A percentile compares a stretch with the other conserved stretches of the same genome.
phyloP scores from a whole-genome alignment of 2,329 filamentous ascomycete genomes.

The Clarireedia monteithiana region DNA sequence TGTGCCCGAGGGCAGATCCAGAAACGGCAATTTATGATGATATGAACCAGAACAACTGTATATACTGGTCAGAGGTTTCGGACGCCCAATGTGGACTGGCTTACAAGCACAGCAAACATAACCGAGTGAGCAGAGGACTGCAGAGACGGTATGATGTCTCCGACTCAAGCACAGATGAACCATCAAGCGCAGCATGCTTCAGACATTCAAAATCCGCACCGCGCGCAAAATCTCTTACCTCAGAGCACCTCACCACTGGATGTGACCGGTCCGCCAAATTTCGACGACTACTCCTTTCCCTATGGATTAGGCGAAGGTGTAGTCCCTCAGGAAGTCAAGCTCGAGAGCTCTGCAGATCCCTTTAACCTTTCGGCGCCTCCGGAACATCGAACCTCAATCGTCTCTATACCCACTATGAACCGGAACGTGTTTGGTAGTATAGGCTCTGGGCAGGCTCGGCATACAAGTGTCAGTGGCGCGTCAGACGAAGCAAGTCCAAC shows the following conservation, averaged over 20 bases:
- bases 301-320: conserved; percentile 38
- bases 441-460: conserved; percentile 12
- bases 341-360: conserved; percentile 20
- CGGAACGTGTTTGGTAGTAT: conserved; percentile 20
- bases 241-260: conserved; percentile 18
- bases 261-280: conserved; percentile 29
- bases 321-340: conserved; percentile 25
- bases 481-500: conserved; percentile 29
- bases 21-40: not conserved
- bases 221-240: conserved; percentile 1
- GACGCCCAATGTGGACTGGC: not conserved
- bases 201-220: not conserved
- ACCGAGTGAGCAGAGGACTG: not conserved
- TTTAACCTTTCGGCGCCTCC: conserved; percentile 18
- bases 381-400: conserved; percentile 20
- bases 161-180: not conserved
- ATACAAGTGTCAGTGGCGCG: conserved; percentile 23
- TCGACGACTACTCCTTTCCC: conserved; percentile 46
- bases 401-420: conserved; percentile 17
- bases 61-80: not conserved
- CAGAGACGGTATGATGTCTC: conserved; percentile 1
- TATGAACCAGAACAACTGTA: not conserved
- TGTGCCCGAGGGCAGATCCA: not conserved
- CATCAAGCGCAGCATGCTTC: conserved; percentile 4
- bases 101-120: not conserved